Evolutionary conservation across 1,284 basidiomycete species (phyloP).

Genomic region (Cutaneotrichosporon cutaneum): DNA sequence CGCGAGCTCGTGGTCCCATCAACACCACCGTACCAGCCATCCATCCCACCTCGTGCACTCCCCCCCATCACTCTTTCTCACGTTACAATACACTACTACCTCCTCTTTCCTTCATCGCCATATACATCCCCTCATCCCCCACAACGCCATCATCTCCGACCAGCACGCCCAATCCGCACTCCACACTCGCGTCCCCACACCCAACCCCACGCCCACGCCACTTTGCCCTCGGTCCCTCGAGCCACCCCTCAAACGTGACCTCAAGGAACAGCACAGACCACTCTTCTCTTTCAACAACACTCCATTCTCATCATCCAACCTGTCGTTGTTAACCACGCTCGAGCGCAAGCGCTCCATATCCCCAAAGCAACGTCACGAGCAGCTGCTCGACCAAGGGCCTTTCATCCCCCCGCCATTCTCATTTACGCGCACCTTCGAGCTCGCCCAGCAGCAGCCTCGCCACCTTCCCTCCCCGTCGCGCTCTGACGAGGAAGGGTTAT

Average conservation of each 20-base stretch:
- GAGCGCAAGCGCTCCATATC: slow-evolving; percentile 1
- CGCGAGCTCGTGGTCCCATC: too few species aligned
- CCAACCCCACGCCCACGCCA: background rate
- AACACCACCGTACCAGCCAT: background rate
- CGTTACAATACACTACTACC: too few species aligned
- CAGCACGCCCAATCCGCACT: background rate
- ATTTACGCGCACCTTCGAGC: background rate
- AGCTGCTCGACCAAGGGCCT: slow-evolving; percentile 1
- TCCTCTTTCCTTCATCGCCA: background rate
- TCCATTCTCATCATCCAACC: background rate
- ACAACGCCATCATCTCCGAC: background rate
- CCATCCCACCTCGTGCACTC: background rate
- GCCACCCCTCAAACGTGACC: background rate
- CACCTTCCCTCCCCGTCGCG: background rate
- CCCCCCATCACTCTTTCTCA: background rate
- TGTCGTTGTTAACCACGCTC: background rate
- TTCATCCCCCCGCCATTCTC: background rate
- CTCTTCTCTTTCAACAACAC: slow-evolving; percentile 7
- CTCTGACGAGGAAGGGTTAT: slow-evolving; percentile 1
- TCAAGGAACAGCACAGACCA: background rate
- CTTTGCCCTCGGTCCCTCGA: background rate
- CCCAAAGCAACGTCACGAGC: background rate
- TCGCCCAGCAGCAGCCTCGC: background rate
- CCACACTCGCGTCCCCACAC: background rate
- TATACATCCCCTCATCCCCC: background rate